Percentiles rank a stretch among this genome's conserved stretches.
These are phyloP conservation scores for Amanita inopinata DNA, from an alignment of 768 basidiomycete species.

Conservation along the genomic window DNA sequence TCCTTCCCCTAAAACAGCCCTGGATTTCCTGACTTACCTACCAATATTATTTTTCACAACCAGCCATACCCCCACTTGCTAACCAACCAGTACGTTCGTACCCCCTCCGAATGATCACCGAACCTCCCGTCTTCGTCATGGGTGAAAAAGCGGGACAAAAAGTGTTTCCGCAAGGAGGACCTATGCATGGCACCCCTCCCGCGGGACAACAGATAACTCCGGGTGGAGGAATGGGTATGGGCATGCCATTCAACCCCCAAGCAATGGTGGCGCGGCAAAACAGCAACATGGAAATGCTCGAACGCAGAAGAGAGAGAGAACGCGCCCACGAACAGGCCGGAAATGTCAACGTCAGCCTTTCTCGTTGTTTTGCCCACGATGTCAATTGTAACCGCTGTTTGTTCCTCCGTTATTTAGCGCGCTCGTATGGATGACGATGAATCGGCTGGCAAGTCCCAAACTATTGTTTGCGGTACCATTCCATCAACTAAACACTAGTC, in stretches of 20 bases:
- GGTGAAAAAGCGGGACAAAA: slow-evolving; percentile 73
- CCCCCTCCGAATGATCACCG: slow-evolving; percentile 57
- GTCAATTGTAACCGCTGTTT: slow-evolving; percentile 7
- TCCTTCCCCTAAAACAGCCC: slow-evolving; percentile 5
- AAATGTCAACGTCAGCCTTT: slow-evolving; percentile 3
- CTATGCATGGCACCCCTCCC: slow-evolving; percentile 22
- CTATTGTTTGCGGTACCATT: neutral
- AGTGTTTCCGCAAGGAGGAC: slow-evolving; percentile 29
- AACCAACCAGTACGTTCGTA: slow-evolving; percentile 60
- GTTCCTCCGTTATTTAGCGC: slow-evolving; percentile 17
- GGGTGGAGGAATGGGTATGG: slow-evolving; percentile 3
- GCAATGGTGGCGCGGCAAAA: slow-evolving; percentile 70
- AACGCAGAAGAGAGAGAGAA: slow-evolving; percentile 55
- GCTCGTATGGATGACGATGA: slow-evolving; percentile 47
- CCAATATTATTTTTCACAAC: too few species aligned
- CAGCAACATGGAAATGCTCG: slow-evolving; percentile 60
- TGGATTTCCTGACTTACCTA: slow-evolving; percentile 8
- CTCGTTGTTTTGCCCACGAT: slow-evolving; percentile 2
- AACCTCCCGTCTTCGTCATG: slow-evolving; percentile 58
- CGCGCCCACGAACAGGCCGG: slow-evolving; percentile 28
- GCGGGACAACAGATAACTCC: slow-evolving; percentile 20
- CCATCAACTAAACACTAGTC: neutral
- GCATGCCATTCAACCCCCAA: slow-evolving; percentile 36
- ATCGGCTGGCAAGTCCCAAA: slow-evolving; percentile 56
- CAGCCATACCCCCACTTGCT: slow-evolving; percentile 53